phyloP scores from a whole-genome alignment of 441 rosid genomes.

The Syzygium malaccense region DNA sequence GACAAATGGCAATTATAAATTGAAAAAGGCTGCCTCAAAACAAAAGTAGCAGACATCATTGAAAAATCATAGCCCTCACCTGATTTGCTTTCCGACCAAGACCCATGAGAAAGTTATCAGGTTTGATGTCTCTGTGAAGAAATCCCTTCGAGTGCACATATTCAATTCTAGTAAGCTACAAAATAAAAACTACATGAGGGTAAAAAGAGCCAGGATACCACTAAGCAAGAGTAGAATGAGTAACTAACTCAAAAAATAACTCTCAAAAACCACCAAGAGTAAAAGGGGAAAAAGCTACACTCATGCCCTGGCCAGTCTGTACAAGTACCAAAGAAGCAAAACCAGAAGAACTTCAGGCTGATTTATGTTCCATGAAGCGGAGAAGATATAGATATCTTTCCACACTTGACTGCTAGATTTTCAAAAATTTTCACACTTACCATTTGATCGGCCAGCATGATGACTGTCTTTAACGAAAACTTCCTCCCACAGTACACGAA shows the following conservation, averaged over 20 bases:
- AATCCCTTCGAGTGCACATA: constrained; percentile 85
- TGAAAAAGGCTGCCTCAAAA: neutral
- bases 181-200: neutral
- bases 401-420: neutral
- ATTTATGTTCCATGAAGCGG: neutral
- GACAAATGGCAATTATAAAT: neutral
- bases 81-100: constrained; percentile 91
- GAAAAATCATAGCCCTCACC: constrained; percentile 23
- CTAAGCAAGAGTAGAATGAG: neutral
- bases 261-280: neutral
- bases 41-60: neutral
- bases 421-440: constrained; percentile 1
- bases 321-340: neutral
- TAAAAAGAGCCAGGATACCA: neutral
- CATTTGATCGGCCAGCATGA: constrained; percentile 70
- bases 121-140: constrained; percentile 89
- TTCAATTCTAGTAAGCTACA: constrained; percentile 79
- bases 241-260: neutral
- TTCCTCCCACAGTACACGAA: constrained; percentile 59
- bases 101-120: constrained; percentile 97
- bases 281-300: neutral
- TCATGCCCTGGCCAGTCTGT: neutral
- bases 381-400: neutral
- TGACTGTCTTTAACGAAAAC: constrained; percentile 48
- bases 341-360: neutral